A percentile compares a stretch with the other conserved stretches of the same genome.
These are phyloP conservation scores for Annulohypoxylon stygium DNA, from an alignment of 495 filamentous ascomycete genomes.

Conservation along the genomic window DNA sequence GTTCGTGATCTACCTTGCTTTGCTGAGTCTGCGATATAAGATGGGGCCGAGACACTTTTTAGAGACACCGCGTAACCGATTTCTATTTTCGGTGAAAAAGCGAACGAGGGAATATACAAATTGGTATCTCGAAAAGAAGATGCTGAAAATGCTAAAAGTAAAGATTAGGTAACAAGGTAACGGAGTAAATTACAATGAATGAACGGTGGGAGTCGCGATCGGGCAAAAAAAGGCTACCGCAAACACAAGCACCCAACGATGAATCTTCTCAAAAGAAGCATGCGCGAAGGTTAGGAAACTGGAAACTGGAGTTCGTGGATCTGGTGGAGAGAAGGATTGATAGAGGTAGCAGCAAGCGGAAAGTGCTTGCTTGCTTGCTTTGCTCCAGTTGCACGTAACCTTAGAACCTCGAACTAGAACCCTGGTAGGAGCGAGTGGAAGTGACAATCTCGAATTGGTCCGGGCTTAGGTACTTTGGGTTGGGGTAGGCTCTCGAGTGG, in stretches of 20 bases:
- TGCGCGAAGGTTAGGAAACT: constrained; percentile 38
- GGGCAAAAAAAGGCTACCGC: constrained; percentile 16
- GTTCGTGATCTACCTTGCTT: constrained; percentile 34
- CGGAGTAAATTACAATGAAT: constrained; percentile 22
- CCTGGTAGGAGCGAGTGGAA: constrained; percentile 1
- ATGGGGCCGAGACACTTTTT: constrained; percentile 41
- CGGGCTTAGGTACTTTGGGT: constrained; percentile 26
- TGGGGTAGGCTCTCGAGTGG: constrained; percentile 28
- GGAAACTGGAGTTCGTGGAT: constrained; percentile 34
- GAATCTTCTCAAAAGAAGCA: constrained; percentile 41
- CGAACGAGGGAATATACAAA: constrained; percentile 21
- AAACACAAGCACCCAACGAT: constrained; percentile 36
- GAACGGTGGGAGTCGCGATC: constrained; percentile 26
- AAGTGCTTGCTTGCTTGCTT: constrained; percentile 19
- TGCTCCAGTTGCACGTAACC: neutral
- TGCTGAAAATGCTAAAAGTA: neutral
- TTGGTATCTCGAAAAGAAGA: constrained; percentile 17
- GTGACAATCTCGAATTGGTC: constrained; percentile 32
- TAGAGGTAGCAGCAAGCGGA: constrained; percentile 20
- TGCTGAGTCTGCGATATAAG: constrained; percentile 18
- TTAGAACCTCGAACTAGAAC: neutral
- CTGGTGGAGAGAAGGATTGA: constrained; percentile 33
- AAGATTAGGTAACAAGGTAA: constrained; percentile 27
- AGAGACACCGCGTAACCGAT: constrained; percentile 31
- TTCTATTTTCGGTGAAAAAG: constrained; percentile 36